Conservation (phyloP, 306 rosid genomes). For the Medicago ruthenica region DNA sequence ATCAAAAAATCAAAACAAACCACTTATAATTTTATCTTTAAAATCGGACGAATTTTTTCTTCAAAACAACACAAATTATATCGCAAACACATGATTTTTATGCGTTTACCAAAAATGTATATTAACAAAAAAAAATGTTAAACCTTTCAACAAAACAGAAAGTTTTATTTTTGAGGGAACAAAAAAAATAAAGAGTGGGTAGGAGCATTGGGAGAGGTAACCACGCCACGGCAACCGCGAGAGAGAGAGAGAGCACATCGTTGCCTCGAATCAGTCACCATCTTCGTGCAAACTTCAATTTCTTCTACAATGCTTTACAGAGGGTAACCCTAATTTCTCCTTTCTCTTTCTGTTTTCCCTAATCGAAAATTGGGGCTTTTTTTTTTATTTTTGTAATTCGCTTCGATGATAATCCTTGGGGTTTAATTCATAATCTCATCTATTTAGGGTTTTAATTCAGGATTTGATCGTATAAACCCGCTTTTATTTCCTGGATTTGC, state of each 20-base stretch:
- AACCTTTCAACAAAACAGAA: no score
- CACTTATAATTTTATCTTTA: no score
- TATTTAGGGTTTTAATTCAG: background rate
- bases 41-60: no score
- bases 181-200: no score
- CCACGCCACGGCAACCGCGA: background rate
- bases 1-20: no score
- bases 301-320: slow-evolving; percentile 56
- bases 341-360: background rate
- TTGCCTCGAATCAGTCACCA: background rate
- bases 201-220: background rate
- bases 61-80: no score
- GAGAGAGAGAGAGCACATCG: slow-evolving; percentile 1
- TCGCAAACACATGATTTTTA: no score
- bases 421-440: slow-evolving; percentile 22
- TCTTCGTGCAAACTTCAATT: background rate
- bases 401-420: background rate
- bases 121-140: no score
- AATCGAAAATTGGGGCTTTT: slow-evolving; percentile 27
- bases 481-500: no score
- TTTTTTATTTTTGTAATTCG: background rate
- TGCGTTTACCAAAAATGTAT: no score
- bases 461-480: no score
- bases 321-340: slow-evolving; percentile 49
- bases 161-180: no score